Conservation (phyloP, 176 grass and related monocot genomes). For the Rhipidocladum racemiflorum region DNA sequence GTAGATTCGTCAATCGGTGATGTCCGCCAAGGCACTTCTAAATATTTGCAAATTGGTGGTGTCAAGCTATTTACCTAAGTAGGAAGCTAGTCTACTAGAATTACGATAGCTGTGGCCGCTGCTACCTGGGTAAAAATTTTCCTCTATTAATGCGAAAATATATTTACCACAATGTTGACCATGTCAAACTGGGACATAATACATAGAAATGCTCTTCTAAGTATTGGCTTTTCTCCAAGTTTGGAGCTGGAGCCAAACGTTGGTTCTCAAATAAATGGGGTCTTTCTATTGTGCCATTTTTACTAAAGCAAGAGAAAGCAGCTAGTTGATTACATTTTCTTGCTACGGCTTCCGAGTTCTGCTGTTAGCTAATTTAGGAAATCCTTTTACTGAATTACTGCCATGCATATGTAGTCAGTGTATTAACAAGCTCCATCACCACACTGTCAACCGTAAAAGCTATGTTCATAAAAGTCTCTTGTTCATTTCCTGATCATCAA, state of each 20-base stretch:
- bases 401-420: not conserved
- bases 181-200: not conserved
- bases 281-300: not conserved
- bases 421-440: not conserved
- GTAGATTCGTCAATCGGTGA: not conserved
- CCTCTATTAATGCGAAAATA: not conserved
- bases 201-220: not conserved
- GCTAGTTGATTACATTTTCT: not conserved
- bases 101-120: not conserved
- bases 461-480: not conserved
- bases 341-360: not conserved
- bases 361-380: not conserved
- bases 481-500: conserved; percentile 13
- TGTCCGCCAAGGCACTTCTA: not conserved
- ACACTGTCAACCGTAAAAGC: not conserved
- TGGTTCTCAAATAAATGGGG: not conserved
- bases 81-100: not conserved
- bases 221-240: not conserved
- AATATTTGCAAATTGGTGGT: not conserved
- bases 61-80: not conserved
- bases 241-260: not conserved
- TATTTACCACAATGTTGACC: not conserved
- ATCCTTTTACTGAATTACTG: not conserved
- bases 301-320: not conserved
- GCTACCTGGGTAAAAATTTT: not conserved